Evolutionary conservation across 768 basidiomycete species (phyloP), one percentile per base, ranked within the genome.

Genomic region (Leccinum arenicola): DNA sequence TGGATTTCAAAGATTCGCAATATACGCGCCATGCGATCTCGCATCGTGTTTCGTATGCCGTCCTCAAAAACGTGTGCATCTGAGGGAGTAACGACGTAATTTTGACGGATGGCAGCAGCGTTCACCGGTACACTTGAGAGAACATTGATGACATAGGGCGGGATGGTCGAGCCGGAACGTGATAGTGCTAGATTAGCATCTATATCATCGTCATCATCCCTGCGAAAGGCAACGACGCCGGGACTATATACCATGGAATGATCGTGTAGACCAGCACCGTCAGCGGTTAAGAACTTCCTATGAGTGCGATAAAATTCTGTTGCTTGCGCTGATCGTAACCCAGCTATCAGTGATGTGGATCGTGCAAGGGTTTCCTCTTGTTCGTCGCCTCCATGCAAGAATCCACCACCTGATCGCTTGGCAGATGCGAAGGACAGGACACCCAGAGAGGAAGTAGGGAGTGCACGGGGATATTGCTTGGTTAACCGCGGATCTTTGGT

Each of bases 171-270:
- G 62, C 58, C 56, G 27, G 63, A 61, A 57, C 23, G 11, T 25
- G 54, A 62, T 21, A 27, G n/a, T 35, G 56, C 54, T 31, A 23
- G 35, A 31, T 64, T 54, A 15, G 29, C 38, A 57, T 64, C 67
- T 58, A 60, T 61, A 63, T 49, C 62, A 54, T 67, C 70, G 23
- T 61, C 69, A 25, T 75, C 69, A 45, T 79, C 79, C 50, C 73
- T 73, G n/a, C 78, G 72, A 65, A 81, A 74, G 7, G 74, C 76
- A 47, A 74, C 70, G 27, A 81, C 75, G 15, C 72, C 72, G 9
- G 80, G 80, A 35, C 76, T 75, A 64, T 79, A 81, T 36, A 81
- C 73, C 72, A 81, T 77, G 17, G 80, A 75, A 54, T 81, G 79
- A 57, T 79, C 78, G n/a, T 77, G 72, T 21, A 79, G 61, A 25